Evolutionary conservation across 129 eudicot genomes (phyloP), one percentile per base, ranked within the genome.

Genomic region (Lonicera japonica): DNA sequence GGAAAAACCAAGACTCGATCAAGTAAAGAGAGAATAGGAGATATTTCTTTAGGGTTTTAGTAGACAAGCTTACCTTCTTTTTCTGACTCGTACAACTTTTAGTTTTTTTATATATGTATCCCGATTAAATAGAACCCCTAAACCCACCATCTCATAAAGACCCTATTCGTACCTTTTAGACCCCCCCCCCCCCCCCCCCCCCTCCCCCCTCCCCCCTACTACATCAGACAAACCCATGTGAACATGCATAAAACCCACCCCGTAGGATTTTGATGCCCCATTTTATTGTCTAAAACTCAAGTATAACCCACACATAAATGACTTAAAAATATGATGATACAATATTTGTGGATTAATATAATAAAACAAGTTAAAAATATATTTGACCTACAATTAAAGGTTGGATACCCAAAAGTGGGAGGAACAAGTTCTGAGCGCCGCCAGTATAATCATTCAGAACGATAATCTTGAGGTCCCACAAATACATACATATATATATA

Each of bases 371-470:
- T 12, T 15, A 1, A 45, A 45, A 6, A 45, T 12, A 21, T 17
- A 36, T 21, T 25, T 20, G 36, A 61, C 54, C 51, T 53, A 15
- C 25, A 18, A 41, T 11, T 45, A 45, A 45, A 45, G 5, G 51
- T 10, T 45, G 51, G 12, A 64, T 34, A 67, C 63, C 34, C 74
- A 74, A 74, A 68, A 68, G 62, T 34, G 17, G 73, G 72, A 69
- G 80, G 50, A 67, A 64, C 80, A 75, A 69, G 18, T 63, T 63
- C 75, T 75, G 80, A 62, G 71, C 70, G 80, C 80, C 75, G 80
- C 71, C 80, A 64, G 70, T 67, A 64, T 74, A 67, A 74, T 74
- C 79, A 74, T 74, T 53, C 73, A 19, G 67, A 61, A 53, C 25
- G 36, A 15, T 52, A 51, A 54, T 17, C 24, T 19, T 25, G 13